Conservation (phyloP, 805 yeast genomes). For the Isabelozyma rhagii region DNA sequence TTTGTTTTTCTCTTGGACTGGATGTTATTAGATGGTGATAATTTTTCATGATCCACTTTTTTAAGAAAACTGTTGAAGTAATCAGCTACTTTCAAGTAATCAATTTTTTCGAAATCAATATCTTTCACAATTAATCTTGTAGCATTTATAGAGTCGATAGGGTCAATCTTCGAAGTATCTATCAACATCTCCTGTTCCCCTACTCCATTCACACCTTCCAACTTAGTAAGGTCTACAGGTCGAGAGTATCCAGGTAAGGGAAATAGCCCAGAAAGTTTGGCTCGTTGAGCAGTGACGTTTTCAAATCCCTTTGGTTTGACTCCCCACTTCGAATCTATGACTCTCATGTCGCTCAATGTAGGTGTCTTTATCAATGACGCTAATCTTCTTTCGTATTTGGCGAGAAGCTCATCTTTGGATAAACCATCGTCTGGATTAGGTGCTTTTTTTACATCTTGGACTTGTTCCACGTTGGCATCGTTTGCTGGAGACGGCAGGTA, state of each 20-base stretch:
- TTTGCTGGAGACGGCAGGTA: neutral
- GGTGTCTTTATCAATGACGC: slow-evolving; percentile 35
- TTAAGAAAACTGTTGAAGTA: slow-evolving; percentile 44
- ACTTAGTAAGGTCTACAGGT: slow-evolving; percentile 40
- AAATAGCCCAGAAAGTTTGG: slow-evolving; percentile 75
- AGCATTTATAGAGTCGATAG: slow-evolving; percentile 34
- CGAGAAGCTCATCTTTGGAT: slow-evolving; percentile 17
- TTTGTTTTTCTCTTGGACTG: slow-evolving; percentile 32
- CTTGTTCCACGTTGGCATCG: neutral
- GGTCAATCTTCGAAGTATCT: slow-evolving; percentile 34
- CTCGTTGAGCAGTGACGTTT: slow-evolving; percentile 67
- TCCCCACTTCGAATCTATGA: slow-evolving; percentile 64
- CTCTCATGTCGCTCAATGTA: slow-evolving; percentile 50
- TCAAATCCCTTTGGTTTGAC: slow-evolving; percentile 70
- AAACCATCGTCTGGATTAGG: slow-evolving; percentile 11
- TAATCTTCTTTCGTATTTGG: slow-evolving; percentile 20
- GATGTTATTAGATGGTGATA: slow-evolving; percentile 28
- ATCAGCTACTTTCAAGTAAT: slow-evolving; percentile 39
- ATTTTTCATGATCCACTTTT: slow-evolving; percentile 39
- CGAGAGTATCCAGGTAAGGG: slow-evolving; percentile 67
- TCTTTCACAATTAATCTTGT: slow-evolving; percentile 27
- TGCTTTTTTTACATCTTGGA: neutral
- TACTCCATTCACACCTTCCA: slow-evolving; percentile 30
- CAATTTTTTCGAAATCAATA: slow-evolving; percentile 28
- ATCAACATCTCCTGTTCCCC: slow-evolving; percentile 24